These are phyloP conservation scores for Colletotrichum truncatum DNA, from an alignment of 2,329 filamentous ascomycete species.

Conservation along the genomic window DNA sequence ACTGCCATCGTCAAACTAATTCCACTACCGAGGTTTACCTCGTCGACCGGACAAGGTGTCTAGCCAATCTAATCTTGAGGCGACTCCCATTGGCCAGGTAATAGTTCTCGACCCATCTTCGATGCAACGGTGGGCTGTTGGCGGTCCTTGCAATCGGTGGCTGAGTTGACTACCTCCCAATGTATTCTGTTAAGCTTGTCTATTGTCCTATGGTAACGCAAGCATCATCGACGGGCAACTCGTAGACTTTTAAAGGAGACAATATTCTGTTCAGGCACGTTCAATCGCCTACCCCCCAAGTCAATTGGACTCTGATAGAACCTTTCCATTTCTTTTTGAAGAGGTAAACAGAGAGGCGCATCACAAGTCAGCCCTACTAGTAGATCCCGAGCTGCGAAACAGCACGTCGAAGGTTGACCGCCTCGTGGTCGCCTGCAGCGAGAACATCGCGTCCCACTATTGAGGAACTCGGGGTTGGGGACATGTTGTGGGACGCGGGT, in stretches of 20 bases:
- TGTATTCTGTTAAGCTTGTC: neutral
- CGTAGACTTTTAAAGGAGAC: neutral
- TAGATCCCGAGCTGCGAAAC: no score
- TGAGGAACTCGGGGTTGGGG: conserved; percentile 1
- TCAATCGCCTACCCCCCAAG: no score
- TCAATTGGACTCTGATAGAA: neutral
- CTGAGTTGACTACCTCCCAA: conserved; percentile 1
- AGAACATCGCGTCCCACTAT: neutral
- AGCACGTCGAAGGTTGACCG: no score
- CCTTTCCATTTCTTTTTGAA: neutral
- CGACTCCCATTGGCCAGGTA: neutral
- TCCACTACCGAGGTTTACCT: neutral
- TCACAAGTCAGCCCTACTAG: neutral
- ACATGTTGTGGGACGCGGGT: neutral
- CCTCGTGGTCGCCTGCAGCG: neutral
- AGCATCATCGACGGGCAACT: neutral
- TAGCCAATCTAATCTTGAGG: neutral
- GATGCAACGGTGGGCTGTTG: neutral
- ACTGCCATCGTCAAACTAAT: no score
- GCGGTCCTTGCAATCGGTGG: conserved; percentile 1
- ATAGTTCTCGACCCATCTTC: neutral
- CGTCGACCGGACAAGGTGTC: neutral
- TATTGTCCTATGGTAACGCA: neutral
- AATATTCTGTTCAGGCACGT: neutral
- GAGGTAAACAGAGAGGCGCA: neutral